Evolutionary conservation across 2,329 filamentous ascomycete species (phyloP).

Genomic region (Arthrobotrys musiformis): DNA sequence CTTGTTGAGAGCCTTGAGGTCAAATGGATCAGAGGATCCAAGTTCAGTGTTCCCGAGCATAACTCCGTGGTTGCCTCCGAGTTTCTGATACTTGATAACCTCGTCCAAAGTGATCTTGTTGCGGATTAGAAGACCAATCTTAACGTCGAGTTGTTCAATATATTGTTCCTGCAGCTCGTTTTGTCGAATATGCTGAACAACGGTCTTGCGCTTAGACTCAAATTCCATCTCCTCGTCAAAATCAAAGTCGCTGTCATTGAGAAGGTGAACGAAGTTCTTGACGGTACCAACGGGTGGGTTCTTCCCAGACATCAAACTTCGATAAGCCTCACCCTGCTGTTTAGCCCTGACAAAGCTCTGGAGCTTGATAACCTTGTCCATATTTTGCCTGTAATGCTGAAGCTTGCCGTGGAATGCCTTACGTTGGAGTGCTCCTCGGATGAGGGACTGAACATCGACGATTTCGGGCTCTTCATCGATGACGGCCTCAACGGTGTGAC

Average conservation of each 20-base stretch:
- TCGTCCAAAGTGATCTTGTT: conserved; percentile 99
- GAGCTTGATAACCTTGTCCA: conserved; percentile 98
- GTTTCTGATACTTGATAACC: conserved; percentile 95
- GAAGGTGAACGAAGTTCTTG: conserved; percentile 96
- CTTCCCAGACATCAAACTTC: conserved; percentile 86
- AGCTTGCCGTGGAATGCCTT: conserved; percentile 72
- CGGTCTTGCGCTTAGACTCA: conserved; percentile 90
- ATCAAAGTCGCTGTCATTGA: conserved; percentile 98
- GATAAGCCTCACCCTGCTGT: conserved; percentile 97
- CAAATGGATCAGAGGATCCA: conserved; percentile 88
- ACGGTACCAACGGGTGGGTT: conserved; percentile 96
- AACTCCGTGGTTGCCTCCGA: conserved; percentile 85
- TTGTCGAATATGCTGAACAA: conserved; percentile 95
- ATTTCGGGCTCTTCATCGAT: conserved; percentile 85
- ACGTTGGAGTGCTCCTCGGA: conserved; percentile 75
- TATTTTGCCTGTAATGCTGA: conserved; percentile 93
- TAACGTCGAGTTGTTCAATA: conserved; percentile 97
- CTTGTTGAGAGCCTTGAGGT: conserved; percentile 97
- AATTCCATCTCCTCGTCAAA: conserved; percentile 99
- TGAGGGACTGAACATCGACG: conserved; percentile 67
- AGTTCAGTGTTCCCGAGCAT: conserved; percentile 90
- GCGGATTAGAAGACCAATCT: conserved; percentile 96
- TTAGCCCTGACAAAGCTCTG: conserved; percentile 96
- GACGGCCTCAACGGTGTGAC: conserved; percentile 77
- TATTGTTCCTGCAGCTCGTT: conserved; percentile 98